phyloP scores from a whole-genome alignment of 306 rosid genomes.

The Quercus glauca region DNA sequence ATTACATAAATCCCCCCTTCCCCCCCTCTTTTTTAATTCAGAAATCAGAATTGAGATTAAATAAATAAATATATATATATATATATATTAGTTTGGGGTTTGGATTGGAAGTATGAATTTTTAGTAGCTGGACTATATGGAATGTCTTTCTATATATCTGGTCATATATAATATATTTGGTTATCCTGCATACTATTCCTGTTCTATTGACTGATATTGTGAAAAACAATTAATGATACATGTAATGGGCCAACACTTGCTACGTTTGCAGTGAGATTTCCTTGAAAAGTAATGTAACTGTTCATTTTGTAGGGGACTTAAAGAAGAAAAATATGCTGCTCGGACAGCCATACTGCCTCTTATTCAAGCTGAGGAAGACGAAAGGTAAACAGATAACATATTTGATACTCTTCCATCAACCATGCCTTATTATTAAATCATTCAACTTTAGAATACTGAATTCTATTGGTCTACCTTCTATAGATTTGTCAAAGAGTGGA shows the following conservation, averaged over 20 bases:
- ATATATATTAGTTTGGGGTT: neutral
- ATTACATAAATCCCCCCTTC: neutral
- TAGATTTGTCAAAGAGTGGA: constrained; percentile 96
- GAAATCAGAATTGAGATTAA: neutral
- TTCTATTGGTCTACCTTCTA: constrained; percentile 10
- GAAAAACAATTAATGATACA: neutral
- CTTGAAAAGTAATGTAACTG: constrained; percentile 9
- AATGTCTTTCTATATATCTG: neutral
- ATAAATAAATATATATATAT: neutral
- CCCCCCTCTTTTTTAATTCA: neutral
- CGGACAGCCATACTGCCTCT: constrained; percentile 87
- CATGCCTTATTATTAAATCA: neutral
- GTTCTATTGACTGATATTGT: neutral
- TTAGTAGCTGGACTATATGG: neutral
- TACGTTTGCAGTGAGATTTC: neutral
- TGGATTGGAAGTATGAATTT: neutral
- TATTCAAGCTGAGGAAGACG: constrained; percentile 98
- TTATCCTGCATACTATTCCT: neutral
- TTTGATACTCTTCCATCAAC: neutral
- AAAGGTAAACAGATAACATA: constrained; percentile 53
- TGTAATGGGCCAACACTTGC: neutral
- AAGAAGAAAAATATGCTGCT: constrained; percentile 93
- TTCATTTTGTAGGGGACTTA: constrained; percentile 60
- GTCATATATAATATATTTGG: neutral
- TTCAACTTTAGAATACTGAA: constrained; percentile 1